These are phyloP conservation scores for Paecilomyces variotii DNA, from an alignment of 2,329 filamentous ascomycete species.

Conservation along the genomic window DNA sequence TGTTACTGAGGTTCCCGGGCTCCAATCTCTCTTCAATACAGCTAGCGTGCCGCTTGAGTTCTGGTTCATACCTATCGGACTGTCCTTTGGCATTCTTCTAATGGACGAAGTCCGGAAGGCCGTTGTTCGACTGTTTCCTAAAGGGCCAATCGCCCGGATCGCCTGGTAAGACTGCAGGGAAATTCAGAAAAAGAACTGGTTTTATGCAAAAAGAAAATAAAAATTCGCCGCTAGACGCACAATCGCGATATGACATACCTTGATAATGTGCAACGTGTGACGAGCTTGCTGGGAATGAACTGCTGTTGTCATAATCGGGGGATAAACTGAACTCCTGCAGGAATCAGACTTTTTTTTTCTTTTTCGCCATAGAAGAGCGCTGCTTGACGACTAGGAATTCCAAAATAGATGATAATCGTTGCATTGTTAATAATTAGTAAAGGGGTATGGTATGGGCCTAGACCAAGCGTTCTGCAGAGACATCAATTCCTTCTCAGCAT, in stretches of 20 bases:
- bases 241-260: background rate
- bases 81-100: constrained; percentile 43
- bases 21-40: constrained; percentile 44
- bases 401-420: background rate
- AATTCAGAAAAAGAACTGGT: background rate
- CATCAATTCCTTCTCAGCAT: background rate
- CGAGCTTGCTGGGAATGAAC: background rate
- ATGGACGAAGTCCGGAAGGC: constrained; percentile 49
- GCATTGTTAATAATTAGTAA: background rate
- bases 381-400: background rate
- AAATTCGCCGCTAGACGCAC: background rate
- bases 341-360: background rate
- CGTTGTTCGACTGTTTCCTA: constrained; percentile 40
- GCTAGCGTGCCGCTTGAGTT: constrained; percentile 45
- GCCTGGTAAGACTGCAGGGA: constrained; percentile 37
- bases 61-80: constrained; percentile 45
- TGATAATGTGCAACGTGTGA: background rate
- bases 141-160: constrained; percentile 38
- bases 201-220: background rate
- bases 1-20: constrained; percentile 44
- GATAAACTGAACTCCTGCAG: background rate
- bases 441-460: background rate
- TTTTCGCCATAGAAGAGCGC: background rate
- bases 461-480: background rate
- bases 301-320: background rate